Percentiles rank a stretch among this genome's conserved stretches.
Evolutionary conservation across 306 rosid species (phyloP).

Genomic region (Crataegus laevigata): DNA sequence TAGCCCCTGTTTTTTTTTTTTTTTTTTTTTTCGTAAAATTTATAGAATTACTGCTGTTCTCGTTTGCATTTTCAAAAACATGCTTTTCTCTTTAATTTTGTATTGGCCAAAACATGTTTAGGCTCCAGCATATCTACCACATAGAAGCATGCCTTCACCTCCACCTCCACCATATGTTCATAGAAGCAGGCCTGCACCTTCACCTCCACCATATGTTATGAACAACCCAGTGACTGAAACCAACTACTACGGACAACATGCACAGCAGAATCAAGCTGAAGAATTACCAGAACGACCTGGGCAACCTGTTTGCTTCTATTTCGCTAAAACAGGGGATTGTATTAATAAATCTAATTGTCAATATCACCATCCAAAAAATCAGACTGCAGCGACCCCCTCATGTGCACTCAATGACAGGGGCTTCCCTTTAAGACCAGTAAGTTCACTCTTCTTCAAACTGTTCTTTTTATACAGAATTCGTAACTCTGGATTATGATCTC

Average conservation of each 20-base stretch:
- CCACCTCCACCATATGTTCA: too few relatives aligned
- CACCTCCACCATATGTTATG: conserved; percentile 44
- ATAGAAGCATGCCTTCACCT: conserved; percentile 54
- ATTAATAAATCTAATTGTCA: conserved; percentile 72
- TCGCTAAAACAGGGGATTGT: conserved; percentile 78
- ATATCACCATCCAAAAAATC: conserved; percentile 81
- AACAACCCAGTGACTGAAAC: conserved; percentile 49
- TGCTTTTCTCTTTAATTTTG: neutral
- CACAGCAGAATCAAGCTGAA: conserved; percentile 36
- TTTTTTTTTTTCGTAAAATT: too few relatives aligned
- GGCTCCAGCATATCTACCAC: conserved; percentile 67
- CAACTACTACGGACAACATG: conserved; percentile 44
- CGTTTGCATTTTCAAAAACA: neutral
- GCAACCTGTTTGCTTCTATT: conserved; percentile 81
- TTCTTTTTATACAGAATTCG: neutral
- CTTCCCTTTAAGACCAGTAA: conserved; percentile 73
- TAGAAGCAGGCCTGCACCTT: conserved; percentile 35
- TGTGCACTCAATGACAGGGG: conserved; percentile 76
- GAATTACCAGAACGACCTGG: conserved; percentile 89
- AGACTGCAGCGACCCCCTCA: conserved; percentile 34
- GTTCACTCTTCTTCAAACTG: neutral
- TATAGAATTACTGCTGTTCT: neutral
- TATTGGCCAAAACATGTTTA: conserved; percentile 22
- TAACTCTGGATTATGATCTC: neutral
- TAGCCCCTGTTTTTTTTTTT: too few relatives aligned